Percentiles rank a stretch among this genome's conserved stretches.
Conservation (phyloP, 441 rosid species). For the Metrosideros polymorpha region DNA sequence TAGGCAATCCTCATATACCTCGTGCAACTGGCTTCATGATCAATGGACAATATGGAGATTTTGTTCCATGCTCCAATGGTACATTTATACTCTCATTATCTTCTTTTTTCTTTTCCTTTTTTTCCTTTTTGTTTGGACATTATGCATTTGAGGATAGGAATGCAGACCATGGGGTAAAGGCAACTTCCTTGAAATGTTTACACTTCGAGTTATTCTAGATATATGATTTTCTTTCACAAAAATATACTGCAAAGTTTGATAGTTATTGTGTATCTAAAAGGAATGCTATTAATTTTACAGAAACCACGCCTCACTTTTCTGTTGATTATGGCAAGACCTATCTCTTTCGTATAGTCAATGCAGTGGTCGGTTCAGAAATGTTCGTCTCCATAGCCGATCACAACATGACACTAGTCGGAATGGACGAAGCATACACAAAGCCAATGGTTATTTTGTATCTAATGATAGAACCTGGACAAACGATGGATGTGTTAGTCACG, state of each 20-base stretch:
- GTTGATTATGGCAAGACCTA: not conserved
- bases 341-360: not conserved
- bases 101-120: too few species aligned
- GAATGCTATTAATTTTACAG: too few species aligned
- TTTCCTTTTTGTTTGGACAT: too few species aligned
- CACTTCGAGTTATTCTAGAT: not conserved
- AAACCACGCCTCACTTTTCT: not conserved
- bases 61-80: not conserved
- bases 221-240: too few species aligned
- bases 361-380: not conserved
- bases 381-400: not conserved
- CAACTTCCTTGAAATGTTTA: not conserved
- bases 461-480: not conserved
- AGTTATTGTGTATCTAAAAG: too few species aligned
- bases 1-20: not conserved
- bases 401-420: not conserved
- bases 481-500: not conserved
- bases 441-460: too few species aligned
- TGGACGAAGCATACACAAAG: not conserved
- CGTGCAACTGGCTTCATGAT: not conserved
- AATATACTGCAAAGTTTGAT: too few species aligned
- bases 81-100: not conserved
- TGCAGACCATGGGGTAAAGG: not conserved
- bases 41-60: not conserved
- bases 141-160: too few species aligned